phyloP scores from a whole-genome alignment of 495 filamentous ascomycete species.

The Penicillium steckii region DNA sequence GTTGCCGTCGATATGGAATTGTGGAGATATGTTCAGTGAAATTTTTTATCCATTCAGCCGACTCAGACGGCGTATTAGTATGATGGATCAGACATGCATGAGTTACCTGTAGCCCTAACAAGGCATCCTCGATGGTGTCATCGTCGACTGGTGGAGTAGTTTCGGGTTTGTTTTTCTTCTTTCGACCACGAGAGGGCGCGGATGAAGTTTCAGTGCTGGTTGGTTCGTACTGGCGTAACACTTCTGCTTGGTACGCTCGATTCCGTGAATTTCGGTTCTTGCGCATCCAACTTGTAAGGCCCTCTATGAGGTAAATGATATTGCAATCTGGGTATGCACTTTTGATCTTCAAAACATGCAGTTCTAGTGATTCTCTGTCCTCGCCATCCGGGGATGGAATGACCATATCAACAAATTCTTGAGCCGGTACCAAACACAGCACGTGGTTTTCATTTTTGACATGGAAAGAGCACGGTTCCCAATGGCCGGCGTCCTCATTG shows the following conservation, averaged over 20 bases:
- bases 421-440: conserved; percentile 62
- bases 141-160: conserved; percentile 60
- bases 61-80: conserved; percentile 58
- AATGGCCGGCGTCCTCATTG: conserved; percentile 59
- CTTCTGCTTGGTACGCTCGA: conserved; percentile 62
- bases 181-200: conserved; percentile 25
- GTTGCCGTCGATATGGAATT: conserved; percentile 63
- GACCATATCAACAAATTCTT: conserved; percentile 66
- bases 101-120: conserved; percentile 68
- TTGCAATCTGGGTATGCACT: conserved; percentile 49
- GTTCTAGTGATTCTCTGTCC: conserved; percentile 52
- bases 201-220: conserved; percentile 18
- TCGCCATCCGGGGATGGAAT: conserved; percentile 32
- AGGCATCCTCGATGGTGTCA: conserved; percentile 69
- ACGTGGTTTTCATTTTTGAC: conserved; percentile 66
- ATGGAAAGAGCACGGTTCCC: conserved; percentile 60
- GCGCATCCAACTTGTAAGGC: conserved; percentile 62
- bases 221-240: conserved; percentile 52
- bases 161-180: conserved; percentile 44
- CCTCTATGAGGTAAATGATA: conserved; percentile 77
- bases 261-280: conserved; percentile 70
- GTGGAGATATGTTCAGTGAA: conserved; percentile 83
- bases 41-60: conserved; percentile 72
- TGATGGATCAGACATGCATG: conserved; percentile 72
- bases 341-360: conserved; percentile 58